Evolutionary conservation across 2,329 filamentous ascomycete genomes (phyloP), one percentile per base, ranked within the genome.

Genomic region (Penicillium capsulatum): DNA sequence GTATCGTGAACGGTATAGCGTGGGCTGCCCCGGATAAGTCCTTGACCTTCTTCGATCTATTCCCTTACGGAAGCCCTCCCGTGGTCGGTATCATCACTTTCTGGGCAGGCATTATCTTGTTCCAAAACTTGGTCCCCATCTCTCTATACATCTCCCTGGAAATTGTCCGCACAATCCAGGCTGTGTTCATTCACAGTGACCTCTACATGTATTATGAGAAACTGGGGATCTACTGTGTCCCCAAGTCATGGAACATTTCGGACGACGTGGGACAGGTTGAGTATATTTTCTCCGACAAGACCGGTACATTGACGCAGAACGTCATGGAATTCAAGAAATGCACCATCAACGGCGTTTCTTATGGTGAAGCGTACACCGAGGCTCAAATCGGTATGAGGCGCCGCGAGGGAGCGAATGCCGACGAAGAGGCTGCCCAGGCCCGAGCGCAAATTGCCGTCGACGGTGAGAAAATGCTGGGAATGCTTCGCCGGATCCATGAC

Each of bases 291-390:
- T 96, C 87, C 0, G 87, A 94, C 73, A 94, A 94, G 68, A 94
- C 87, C 0, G 87, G 87, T 42, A 94, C 87, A 2, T 69, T 94
- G 49, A 94, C 87, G 0, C 87, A 94, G 58, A 94, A 94, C 61
- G 85, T 94, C 37, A 94, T 94, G 92, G 94, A 98, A 64, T 98
- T 97, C 78, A 98, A 97, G 67, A 98, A 98, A 67, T 89, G 85
- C 39, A 94, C 90, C 0, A 83, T 98, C 66, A 97, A 97, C 57
- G 91, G 91, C n/a, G 79, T 92, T 44, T 82, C 90, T 0, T 98
- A 98, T 53, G 92, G 94, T 46, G 92, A 98, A 68, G 92, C 92
- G 0, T 98, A 96, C 59, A 98, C 94, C 0, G 92, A 98, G 66
- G 92, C 92, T 0, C 87, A 95, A 65, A 86, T 91, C 36, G 92